phyloP scores from a whole-genome alignment of 768 basidiomycete species.

The Sutorius australiensis region DNA sequence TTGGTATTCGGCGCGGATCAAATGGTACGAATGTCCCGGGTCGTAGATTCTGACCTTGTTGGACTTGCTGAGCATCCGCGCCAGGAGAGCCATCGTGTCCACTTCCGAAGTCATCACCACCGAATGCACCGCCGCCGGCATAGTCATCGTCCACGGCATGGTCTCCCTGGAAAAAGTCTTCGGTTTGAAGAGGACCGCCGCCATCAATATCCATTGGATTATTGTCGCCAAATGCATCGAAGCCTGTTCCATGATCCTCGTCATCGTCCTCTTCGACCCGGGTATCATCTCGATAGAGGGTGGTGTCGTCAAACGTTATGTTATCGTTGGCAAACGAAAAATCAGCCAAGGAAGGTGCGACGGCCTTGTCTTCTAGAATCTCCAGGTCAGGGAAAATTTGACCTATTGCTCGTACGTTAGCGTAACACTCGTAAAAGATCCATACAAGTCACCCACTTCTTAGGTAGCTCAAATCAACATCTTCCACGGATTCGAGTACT shows the following conservation, averaged over 20 bases:
- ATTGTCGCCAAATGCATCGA: constrained; percentile 20
- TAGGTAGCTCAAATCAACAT: constrained; percentile 60
- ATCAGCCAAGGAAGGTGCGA: constrained; percentile 73
- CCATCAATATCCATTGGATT: constrained; percentile 40
- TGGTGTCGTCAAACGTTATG: constrained; percentile 58
- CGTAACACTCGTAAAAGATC: neutral
- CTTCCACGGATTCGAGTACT: constrained; percentile 64
- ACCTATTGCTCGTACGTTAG: constrained; percentile 34
- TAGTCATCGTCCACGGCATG: constrained; percentile 51
- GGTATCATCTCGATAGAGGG: constrained; percentile 56
- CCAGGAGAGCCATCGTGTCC: constrained; percentile 43
- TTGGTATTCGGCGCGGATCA: constrained; percentile 76
- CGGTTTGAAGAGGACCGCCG: constrained; percentile 37
- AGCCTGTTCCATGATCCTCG: constrained; percentile 25
- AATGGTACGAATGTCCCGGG: constrained; percentile 67
- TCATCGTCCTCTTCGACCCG: constrained; percentile 34
- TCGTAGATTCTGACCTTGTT: constrained; percentile 35
- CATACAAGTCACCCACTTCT: constrained; percentile 44
- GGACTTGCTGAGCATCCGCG: constrained; percentile 39
- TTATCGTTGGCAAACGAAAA: constrained; percentile 78
- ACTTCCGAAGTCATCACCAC: constrained; percentile 40
- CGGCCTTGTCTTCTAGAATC: constrained; percentile 61
- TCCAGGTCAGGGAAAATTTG: constrained; percentile 73
- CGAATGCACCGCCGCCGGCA: constrained; percentile 36
- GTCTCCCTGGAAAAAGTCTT: constrained; percentile 70